Evolutionary conservation across 2,329 filamentous ascomycete species (phyloP), one percentile per base, ranked within the genome.

Genomic region (Aspergillus cejpii): DNA sequence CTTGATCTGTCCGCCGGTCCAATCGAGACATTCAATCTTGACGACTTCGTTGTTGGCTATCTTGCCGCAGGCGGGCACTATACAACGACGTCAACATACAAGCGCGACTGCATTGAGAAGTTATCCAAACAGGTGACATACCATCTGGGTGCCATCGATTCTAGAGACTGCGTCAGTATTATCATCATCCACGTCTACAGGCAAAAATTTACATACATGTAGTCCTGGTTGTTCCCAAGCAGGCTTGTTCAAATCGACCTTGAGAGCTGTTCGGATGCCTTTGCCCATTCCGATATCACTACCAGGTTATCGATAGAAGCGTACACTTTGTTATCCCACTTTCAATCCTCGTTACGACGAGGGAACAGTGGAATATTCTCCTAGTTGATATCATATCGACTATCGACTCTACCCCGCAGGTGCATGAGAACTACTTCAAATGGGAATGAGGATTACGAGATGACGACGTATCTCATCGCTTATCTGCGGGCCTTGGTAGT

Each of bases 111-210:
- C 23, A 4, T 5, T 24, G 23, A 12, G 5, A 17, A n/a, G 17
- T 5, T 12, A 26, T 17, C 27, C 24, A 19, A 34, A 7, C 21
- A 7, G 7, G 41, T 27, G 10, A 60, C 74, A 41, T 74, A 89
- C 87, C 84, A 53, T 94, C 89, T 27, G 90, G 90, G 61, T 96
- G 90, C 90, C 89, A 95, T 64, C 89, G 77, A 60, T 96, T 96
- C 85, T 88, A 53, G 15, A n/a, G 26, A 5, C 8, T 44, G 39
- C 34, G 24, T 52, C n/a, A 51, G 45, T 15, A 45, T 24, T 47
- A 31, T 40, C 24, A 19, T 15, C 26, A 36, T 26, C 21, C 31
- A 19, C 15, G 17, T 15, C 14, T 17, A 37, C 52, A 7, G 8
- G 23, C 41, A 50, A 39, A 48, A 56, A 45, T n/a, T n/a, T 48